Conservation (phyloP, 345 rosid species). For the Eucalyptus dawsonii region DNA sequence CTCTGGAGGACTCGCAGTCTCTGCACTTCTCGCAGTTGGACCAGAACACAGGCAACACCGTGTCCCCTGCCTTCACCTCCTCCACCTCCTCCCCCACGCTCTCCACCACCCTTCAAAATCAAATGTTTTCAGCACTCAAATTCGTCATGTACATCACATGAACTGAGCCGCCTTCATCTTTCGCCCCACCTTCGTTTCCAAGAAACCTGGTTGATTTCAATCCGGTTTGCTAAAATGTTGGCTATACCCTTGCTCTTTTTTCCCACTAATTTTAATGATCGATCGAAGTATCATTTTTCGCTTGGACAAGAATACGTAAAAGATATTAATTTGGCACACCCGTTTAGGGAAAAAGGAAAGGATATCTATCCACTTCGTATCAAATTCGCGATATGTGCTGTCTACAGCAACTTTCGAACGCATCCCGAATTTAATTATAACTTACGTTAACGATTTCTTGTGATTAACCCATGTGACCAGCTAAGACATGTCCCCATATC, state of each 20-base stretch:
- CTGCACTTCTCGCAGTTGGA: constrained; percentile 41
- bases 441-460: not conserved
- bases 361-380: not conserved
- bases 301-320: not conserved
- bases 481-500: not conserved
- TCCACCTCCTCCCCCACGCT: constrained; percentile 56
- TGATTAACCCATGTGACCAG: not conserved
- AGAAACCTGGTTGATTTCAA: not conserved
- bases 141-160: not conserved
- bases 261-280: not conserved
- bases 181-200: not conserved
- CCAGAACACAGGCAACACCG: constrained; percentile 44
- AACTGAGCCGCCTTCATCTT: not conserved
- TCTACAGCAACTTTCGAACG: not conserved
- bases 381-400: not conserved
- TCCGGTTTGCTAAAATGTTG: not conserved
- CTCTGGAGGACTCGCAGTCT: constrained; percentile 41
- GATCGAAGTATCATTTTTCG: not conserved
- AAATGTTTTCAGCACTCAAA: not conserved
- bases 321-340: not conserved
- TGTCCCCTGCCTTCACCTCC: constrained; percentile 42
- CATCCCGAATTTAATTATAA: not conserved
- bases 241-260: not conserved
- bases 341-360: not conserved
- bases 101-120: constrained; percentile 42